These are phyloP conservation scores for Trametes hirsuta DNA, from an alignment of 1,284 basidiomycete genomes.

Conservation along the genomic window DNA sequence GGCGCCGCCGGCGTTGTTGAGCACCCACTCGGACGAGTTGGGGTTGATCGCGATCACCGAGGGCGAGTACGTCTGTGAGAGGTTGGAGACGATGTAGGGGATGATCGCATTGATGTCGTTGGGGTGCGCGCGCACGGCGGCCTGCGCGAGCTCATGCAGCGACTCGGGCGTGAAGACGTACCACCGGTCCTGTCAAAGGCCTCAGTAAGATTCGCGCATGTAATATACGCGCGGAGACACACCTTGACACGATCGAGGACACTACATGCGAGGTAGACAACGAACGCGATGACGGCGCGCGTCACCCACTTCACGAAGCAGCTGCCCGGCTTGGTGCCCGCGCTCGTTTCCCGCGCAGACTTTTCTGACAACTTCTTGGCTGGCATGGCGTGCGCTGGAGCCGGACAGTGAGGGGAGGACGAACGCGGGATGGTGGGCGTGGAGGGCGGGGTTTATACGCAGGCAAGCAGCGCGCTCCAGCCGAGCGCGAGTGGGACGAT, in stretches of 20 bases:
- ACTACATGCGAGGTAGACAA: conserved; percentile 45
- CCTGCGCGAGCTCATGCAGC: conserved; percentile 72
- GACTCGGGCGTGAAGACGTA: conserved; percentile 75
- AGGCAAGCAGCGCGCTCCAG: neutral
- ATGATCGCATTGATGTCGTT: conserved; percentile 69
- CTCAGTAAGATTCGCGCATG: neutral
- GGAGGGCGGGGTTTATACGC: neutral
- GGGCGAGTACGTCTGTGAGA: conserved; percentile 68
- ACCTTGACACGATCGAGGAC: conserved; percentile 49
- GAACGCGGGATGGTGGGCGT: neutral
- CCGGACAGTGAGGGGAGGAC: neutral
- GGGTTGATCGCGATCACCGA: conserved; percentile 63
- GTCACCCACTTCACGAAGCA: conserved; percentile 48
- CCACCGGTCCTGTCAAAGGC: conserved; percentile 45
- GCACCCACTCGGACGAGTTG: conserved; percentile 85
- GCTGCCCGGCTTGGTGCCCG: neutral
- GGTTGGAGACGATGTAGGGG: conserved; percentile 74
- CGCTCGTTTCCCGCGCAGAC: neutral
- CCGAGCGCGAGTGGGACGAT: conserved; percentile 11
- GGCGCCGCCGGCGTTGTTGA: conserved; percentile 97
- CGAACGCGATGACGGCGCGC: conserved; percentile 40
- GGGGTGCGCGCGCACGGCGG: conserved; percentile 34
- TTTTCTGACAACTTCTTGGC: conserved; percentile 1
- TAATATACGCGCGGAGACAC: conserved; percentile 8
- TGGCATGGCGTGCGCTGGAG: neutral